These are phyloP conservation scores for Daldinia sp. DNA, from an alignment of 2,329 filamentous ascomycete genomes.

Conservation along the genomic window DNA sequence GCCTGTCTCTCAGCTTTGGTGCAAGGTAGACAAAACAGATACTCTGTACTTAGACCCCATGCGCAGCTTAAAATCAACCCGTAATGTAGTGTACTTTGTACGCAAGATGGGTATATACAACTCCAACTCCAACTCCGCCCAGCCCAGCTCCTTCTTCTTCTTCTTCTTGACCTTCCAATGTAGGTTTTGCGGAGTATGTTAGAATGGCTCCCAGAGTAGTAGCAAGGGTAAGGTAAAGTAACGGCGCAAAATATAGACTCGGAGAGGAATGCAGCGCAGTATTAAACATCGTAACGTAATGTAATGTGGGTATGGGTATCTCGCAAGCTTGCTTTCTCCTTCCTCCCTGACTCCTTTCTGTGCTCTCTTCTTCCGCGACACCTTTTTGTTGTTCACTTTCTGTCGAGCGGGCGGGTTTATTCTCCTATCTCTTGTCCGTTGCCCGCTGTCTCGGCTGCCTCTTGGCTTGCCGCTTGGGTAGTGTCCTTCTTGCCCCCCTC, in stretches of 20 bases:
- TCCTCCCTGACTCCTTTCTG: neutral
- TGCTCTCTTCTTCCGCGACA: neutral
- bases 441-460: constrained; percentile 13
- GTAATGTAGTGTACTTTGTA: constrained; percentile 8
- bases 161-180: neutral
- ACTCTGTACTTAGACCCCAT: constrained; percentile 4
- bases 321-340: constrained; percentile 22
- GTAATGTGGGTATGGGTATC: constrained; percentile 17
- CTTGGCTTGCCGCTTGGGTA: constrained; percentile 43
- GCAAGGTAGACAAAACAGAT: neutral
- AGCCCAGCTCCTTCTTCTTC: neutral
- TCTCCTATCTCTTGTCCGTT: constrained; percentile 12
- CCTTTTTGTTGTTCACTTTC: neutral
- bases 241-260: neutral
- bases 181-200: neutral
- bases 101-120: constrained; percentile 37
- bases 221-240: neutral
- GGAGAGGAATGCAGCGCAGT: neutral
- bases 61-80: constrained; percentile 12
- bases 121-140: constrained; percentile 3
- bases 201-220: neutral
- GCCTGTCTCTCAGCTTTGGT: constrained; percentile 7
- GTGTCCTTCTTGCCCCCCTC: neutral
- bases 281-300: constrained; percentile 1
- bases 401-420: neutral